These are phyloP conservation scores for Botrytis medusae DNA, from an alignment of 2,329 filamentous ascomycete genomes.

Conservation along the genomic window DNA sequence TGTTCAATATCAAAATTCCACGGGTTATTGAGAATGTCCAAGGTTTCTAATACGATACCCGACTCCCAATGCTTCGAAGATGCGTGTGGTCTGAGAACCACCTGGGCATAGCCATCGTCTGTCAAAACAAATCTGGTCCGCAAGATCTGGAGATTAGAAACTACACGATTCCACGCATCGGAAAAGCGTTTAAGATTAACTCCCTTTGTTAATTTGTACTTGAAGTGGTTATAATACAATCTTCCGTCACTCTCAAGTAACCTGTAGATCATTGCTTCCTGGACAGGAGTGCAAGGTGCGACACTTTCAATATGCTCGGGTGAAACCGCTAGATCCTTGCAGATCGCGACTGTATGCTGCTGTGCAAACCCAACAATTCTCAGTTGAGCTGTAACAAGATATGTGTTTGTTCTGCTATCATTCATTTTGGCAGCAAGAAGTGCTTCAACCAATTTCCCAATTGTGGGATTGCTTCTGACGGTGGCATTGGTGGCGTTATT, in stretches of 20 bases:
- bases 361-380: constrained; percentile 45
- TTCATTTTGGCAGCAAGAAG: constrained; percentile 19
- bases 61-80: neutral
- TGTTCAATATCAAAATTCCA: constrained; percentile 28
- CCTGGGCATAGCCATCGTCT: constrained; percentile 74
- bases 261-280: constrained; percentile 80
- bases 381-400: constrained; percentile 41
- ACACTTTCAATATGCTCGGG: constrained; percentile 65
- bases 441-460: constrained; percentile 48
- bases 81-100: constrained; percentile 52
- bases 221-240: constrained; percentile 78
- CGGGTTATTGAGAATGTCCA: constrained; percentile 32
- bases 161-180: constrained; percentile 57
- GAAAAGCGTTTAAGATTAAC: constrained; percentile 52
- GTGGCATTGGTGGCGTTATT: constrained; percentile 59
- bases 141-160: constrained; percentile 60
- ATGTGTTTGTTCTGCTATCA: constrained; percentile 27
- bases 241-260: constrained; percentile 56
- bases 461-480: constrained; percentile 62
- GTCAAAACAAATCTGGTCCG: constrained; percentile 73
- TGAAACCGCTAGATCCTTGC: constrained; percentile 52
- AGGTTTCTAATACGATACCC: constrained; percentile 26
- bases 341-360: constrained; percentile 34
- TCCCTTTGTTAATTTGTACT: constrained; percentile 51
- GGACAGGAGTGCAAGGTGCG: constrained; percentile 79